Evolutionary conservation across 169 alveolate genomes (phyloP).

Genomic region (Cryptosporidium meleagridis): DNA sequence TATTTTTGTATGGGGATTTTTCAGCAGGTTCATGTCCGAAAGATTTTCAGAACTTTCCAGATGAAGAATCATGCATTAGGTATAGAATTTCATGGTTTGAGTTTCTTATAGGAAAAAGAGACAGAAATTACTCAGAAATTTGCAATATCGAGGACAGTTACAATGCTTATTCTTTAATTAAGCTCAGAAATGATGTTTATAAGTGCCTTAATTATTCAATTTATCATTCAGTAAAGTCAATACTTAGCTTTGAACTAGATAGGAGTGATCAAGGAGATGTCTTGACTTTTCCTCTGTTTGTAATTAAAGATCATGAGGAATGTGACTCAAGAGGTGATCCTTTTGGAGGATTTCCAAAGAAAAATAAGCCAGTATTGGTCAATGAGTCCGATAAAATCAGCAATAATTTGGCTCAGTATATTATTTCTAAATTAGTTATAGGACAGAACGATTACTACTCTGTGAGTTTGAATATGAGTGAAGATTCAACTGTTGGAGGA

Average conservation of each 20-base stretch:
- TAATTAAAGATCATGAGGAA: background rate
- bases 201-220: conserved; percentile 50
- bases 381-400: conserved; percentile 21
- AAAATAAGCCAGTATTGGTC: background rate
- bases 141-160: conserved; percentile 52
- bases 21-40: conserved; percentile 60
- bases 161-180: conserved; percentile 52
- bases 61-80: background rate
- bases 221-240: conserved; percentile 16
- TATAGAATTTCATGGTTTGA: conserved; percentile 65
- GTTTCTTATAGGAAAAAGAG: conserved; percentile 38
- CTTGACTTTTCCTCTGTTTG: background rate
- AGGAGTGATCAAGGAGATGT: background rate
- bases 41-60: conserved; percentile 50
- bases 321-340: background rate
- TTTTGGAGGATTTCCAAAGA: background rate
- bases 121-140: background rate
- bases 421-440: conserved; percentile 14
- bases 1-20: conserved; percentile 64
- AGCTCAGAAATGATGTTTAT: conserved; percentile 65
- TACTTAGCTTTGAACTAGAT: background rate
- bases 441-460: conserved; percentile 66
- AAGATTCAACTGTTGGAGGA: background rate
- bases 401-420: conserved; percentile 7
- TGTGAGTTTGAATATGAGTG: conserved; percentile 22